Evolutionary conservation across 2,329 filamentous ascomycete genomes (phyloP).

Genomic region (Boeremia exigua): DNA sequence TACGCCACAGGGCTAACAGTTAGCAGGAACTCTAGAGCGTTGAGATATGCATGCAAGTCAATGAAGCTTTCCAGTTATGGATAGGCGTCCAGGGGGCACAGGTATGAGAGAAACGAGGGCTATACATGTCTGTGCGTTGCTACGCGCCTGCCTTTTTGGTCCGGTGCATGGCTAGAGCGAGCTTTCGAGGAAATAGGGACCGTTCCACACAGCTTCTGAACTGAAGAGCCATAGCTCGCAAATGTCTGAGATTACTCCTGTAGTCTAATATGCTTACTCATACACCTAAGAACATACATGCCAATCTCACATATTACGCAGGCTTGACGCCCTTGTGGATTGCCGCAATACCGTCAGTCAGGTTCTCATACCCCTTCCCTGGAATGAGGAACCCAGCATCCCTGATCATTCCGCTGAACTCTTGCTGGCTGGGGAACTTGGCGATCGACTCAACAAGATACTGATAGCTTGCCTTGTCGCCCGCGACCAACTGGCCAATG

Average conservation of each 20-base stretch:
- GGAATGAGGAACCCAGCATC: conserved; percentile 86
- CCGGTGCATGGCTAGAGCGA: background rate
- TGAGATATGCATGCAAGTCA: too few relatives aligned
- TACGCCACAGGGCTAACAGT: too few relatives aligned
- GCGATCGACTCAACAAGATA: conserved; percentile 99
- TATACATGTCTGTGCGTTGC: too few relatives aligned
- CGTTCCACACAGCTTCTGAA: background rate
- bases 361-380: conserved; percentile 75
- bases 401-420: conserved; percentile 83
- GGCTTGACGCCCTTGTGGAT: conserved; percentile 98
- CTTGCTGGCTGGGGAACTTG: conserved; percentile 82
- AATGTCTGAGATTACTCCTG: background rate
- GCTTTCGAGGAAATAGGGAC: background rate
- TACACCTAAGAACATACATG: background rate
- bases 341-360: conserved; percentile 90
- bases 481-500: conserved; percentile 93
- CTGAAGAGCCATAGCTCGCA: background rate
- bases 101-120: too few relatives aligned
- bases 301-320: conserved; percentile 5
- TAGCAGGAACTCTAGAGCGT: too few relatives aligned
- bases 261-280: conserved; percentile 1
- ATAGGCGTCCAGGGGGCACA: too few relatives aligned
- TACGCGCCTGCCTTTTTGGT: too few relatives aligned
- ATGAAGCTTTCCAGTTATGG: too few relatives aligned
- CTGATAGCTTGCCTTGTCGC: conserved; percentile 95